Evolutionary conservation across 2,329 filamentous ascomycete species (phyloP).

Genomic region (Stenocarpella maydis): DNA sequence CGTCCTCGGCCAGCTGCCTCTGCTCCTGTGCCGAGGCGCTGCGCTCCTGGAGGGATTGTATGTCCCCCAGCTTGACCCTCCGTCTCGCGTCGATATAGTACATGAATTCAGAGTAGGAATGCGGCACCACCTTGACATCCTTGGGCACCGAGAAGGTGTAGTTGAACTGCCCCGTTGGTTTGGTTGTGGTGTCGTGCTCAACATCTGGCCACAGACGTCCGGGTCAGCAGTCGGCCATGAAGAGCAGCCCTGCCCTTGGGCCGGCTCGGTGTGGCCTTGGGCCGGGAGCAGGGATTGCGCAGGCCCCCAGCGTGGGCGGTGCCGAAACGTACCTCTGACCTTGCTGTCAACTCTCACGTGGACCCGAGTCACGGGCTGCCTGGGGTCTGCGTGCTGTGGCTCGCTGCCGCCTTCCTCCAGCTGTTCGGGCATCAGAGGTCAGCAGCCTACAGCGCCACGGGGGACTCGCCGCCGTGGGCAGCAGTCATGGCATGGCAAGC

Average conservation of each 20-base stretch:
- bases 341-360: slow-evolving; percentile 77
- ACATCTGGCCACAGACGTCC: slow-evolving; percentile 55
- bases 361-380: slow-evolving; percentile 56
- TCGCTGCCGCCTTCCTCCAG: slow-evolving; percentile 58
- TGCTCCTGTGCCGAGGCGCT: slow-evolving; percentile 23
- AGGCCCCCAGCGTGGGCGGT: neutral
- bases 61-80: slow-evolving; percentile 46
- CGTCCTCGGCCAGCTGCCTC: slow-evolving; percentile 21
- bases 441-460: neutral
- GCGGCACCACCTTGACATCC: slow-evolving; percentile 49
- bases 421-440: neutral
- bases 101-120: slow-evolving; percentile 53
- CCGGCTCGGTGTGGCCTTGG: no score
- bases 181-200: slow-evolving; percentile 62
- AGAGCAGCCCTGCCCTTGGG: no score
- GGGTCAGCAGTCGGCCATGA: no score
- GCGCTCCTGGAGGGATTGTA: slow-evolving; percentile 36
- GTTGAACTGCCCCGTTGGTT: slow-evolving; percentile 77
- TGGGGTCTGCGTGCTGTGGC: slow-evolving; percentile 40
- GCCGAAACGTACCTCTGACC: slow-evolving; percentile 54
- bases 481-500: neutral
- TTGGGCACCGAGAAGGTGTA: slow-evolving; percentile 63
- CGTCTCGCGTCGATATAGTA: slow-evolving; percentile 54
- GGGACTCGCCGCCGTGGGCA: neutral
- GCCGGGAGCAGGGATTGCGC: no score